A percentile compares a stretch with the other conserved stretches of the same genome.
Evolutionary conservation across 2,329 filamentous ascomycete species (phyloP).

Genomic region (Sporothrix luriei): DNA sequence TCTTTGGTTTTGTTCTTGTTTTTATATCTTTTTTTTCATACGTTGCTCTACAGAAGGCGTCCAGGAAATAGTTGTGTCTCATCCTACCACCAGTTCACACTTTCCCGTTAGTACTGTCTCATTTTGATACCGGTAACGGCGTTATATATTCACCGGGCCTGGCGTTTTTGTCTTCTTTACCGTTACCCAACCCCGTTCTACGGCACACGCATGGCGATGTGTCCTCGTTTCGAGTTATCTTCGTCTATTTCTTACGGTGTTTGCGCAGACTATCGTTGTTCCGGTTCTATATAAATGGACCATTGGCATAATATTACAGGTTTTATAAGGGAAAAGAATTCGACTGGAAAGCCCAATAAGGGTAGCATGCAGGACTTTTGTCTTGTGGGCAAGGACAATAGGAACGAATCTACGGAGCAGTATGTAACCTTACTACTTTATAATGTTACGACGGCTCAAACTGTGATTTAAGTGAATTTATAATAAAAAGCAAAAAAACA

Average conservation of each 20-base stretch:
- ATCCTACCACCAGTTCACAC: no score
- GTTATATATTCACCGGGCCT: slow-evolving; percentile 3
- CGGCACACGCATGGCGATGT: neutral
- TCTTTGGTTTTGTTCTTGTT: slow-evolving; percentile 1
- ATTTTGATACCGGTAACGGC: slow-evolving; percentile 7
- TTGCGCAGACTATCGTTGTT: neutral
- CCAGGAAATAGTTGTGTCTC: neutral
- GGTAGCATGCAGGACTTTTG: neutral
- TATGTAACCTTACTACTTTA: neutral
- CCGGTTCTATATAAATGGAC: slow-evolving; percentile 19
- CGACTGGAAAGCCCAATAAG: no score
- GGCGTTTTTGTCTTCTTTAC: neutral
- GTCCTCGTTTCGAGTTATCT: neutral
- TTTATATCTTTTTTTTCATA: neutral
- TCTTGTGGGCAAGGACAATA: neutral
- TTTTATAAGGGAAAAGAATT: no score
- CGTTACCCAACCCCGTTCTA: neutral
- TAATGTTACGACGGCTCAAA: no score
- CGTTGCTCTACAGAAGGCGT: neutral
- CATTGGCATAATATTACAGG: no score
- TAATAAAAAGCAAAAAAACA: neutral
- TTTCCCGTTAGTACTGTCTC: neutral
- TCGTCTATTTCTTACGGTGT: neutral
- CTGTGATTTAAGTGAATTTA: no score
- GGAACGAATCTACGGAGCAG: neutral